Conservation (phyloP, 1,284 basidiomycete species). For the Melampsora abietis-canadensis region DNA sequence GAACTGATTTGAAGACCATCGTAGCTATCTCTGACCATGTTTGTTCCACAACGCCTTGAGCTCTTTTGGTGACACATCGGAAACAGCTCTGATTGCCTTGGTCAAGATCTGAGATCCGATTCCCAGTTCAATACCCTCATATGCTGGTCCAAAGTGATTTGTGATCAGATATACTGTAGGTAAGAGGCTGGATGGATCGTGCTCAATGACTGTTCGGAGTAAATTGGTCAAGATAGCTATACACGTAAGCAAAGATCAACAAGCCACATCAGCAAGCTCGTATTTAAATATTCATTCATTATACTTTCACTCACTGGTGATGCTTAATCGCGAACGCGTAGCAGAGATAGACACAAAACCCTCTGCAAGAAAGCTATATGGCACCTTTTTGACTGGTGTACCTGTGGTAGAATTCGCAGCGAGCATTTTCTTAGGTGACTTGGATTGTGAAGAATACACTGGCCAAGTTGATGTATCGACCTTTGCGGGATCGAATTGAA, state of each 20-base stretch:
- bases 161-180: slow-evolving; percentile 84
- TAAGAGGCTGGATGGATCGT: slow-evolving; percentile 69
- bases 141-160: slow-evolving; percentile 71
- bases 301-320: slow-evolving; percentile 55
- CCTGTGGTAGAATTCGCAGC: slow-evolving; percentile 47
- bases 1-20: slow-evolving; percentile 9
- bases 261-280: too few relatives aligned
- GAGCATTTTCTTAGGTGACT: slow-evolving; percentile 52
- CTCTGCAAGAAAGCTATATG: slow-evolving; percentile 77
- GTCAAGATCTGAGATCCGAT: slow-evolving; percentile 65
- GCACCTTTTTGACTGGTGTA: slow-evolving; percentile 54
- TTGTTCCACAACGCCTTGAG: slow-evolving; percentile 62
- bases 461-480: slow-evolving; percentile 9
- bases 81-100: slow-evolving; percentile 75
- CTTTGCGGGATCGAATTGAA: slow-evolving; percentile 2
- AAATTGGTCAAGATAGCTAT: slow-evolving; percentile 72
- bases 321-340: slow-evolving; percentile 77
- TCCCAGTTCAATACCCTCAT: slow-evolving; percentile 55
- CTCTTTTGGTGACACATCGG: slow-evolving; percentile 67
- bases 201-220: slow-evolving; percentile 66
- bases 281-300: too few relatives aligned
- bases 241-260: too few relatives aligned
- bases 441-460: slow-evolving; percentile 19
- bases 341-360: slow-evolving; percentile 68
- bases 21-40: slow-evolving; percentile 46